These are phyloP conservation scores for Paramecium octaurelia DNA, from an alignment of 73 alveolate genomes.

Conservation along the genomic window DNA sequence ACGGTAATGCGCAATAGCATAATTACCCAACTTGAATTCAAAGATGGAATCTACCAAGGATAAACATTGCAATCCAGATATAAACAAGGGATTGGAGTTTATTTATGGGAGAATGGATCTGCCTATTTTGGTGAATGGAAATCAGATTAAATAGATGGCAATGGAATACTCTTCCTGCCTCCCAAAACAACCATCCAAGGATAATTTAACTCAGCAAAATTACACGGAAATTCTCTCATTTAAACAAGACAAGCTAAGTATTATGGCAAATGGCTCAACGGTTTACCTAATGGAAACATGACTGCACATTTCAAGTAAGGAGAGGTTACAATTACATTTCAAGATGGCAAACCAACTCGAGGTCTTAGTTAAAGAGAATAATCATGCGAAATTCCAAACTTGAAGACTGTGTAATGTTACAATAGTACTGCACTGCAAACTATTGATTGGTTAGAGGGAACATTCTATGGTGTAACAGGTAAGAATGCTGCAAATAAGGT, in stretches of 20 bases:
- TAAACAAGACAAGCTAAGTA: neutral
- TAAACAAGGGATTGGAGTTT: conserved; percentile 33
- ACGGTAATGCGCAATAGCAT: conserved; percentile 44
- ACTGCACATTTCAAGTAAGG: neutral
- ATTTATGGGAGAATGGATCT: conserved; percentile 51
- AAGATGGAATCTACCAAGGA: conserved; percentile 31
- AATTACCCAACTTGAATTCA: neutral
- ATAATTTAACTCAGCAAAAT: neutral
- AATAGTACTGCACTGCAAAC: neutral
- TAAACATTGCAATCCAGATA: neutral
- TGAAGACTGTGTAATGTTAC: neutral
- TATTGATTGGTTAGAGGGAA: neutral
- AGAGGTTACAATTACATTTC: neutral
- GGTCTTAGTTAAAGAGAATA: neutral
- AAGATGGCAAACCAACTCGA: conserved; percentile 26
- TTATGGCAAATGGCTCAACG: conserved; percentile 36
- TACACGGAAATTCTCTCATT: neutral
- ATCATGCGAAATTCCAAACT: neutral
- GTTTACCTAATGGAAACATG: conserved; percentile 40
- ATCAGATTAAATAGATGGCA: conserved; percentile 37
- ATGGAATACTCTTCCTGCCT: neutral
- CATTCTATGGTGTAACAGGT: neutral
- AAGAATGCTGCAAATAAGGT: neutral
- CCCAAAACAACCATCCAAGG: conserved; percentile 19
- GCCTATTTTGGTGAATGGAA: conserved; percentile 49